Base-by-base conservation (phyloP, 2,329 filamentous ascomycete genomes). In the Hirsutella thompsonii region DNA sequence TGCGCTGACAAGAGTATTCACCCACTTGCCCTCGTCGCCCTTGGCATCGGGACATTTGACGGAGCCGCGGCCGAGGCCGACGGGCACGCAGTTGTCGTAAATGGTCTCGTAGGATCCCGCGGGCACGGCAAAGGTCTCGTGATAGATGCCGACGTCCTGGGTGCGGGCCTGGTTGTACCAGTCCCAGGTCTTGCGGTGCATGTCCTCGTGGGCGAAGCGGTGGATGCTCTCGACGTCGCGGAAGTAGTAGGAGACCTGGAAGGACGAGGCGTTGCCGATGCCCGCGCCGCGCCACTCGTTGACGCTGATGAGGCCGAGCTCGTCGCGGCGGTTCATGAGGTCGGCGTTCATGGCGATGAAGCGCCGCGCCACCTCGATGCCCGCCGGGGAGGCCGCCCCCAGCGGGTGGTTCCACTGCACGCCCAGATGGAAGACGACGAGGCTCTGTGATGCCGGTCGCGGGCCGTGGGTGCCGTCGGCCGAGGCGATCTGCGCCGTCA, bases 161-260 rank as follows among this genome's bases (percentile, higher is more conserved):
- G 57, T 45, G 20, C 61, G 49, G 36, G 51, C 52, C 39, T 50
- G 53, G 41, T 63, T 60, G 53, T 65, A 72, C 65, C 66, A 75
- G 37, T 68, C 62, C 71, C 69, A 72, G 0, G 55, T 65, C 30
- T 61, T 52, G 11, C 65, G 61, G 49, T 78, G 74, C 8, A 66
- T 42, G 6, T 59, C 50, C 36, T 61, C 62, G 39, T 74, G 67
- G 1, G 74, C 72, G 46, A 73, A 78, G 14, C 53, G 55, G 50
- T 76, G 65, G 14, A 78, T 50, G 13, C 63, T 62, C 33, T 68
- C 68, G 14, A 68, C 43, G 41, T 62, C 58, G 29, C 61, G 59
- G 55, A 77, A 78, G 59, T 75, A 76, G 49, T 63, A 64, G 28
- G 71, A 58, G 3, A 50, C 48, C 44, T 70, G 46, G 43, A 71